Evolutionary conservation across 306 rosid genomes (phyloP), one percentile per base, ranked within the genome.

Genomic region (Cotoneaster glaucophyllus): DNA sequence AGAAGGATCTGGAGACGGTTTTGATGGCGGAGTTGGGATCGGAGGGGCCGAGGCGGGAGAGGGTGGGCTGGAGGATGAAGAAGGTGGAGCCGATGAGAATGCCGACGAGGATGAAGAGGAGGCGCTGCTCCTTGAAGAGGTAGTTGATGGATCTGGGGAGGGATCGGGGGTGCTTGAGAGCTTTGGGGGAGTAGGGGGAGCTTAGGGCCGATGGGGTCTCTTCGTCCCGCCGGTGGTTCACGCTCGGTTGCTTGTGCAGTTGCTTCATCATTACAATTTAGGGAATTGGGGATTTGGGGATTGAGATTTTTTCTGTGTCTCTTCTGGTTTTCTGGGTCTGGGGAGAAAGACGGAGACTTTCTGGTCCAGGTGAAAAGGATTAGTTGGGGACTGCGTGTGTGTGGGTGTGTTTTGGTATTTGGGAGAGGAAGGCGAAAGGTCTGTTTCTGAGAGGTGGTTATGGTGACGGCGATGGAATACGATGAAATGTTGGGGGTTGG

Each of bases 121-220:
- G 97, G 45, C 99, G 80, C 82, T 96, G 99, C 28, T 96, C 99
- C 28, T 84, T 79, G 64, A 96, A 74, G 31, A 92, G 83, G 74
- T 96, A 96, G 79, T 86, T 90, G 74, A 96, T 88, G 76, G 98
- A 90, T 89, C 97, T 80, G 12, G 99, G 97, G 26, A 95, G 97
- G 22, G 97, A 86, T 88, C 97, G 72, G 22, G 86, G 76, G 82
- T 89, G 93, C 43, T 92, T 96, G 12, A 81, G 83, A 37, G 88
- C 64, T 81, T 90, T 96, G 19, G 99, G 92, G 3, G 98, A 89
- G 89, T 96, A 92, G 0, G 98, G 84, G 4, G 91, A 61, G 25
- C 77, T 22, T 19, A 81, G 78, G 13, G 43, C 32, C 15, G 74
- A 28, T 45, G 82, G 70, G 85, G 81, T 82, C 82, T 93, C 98